Evolutionary conservation across 2,329 filamentous ascomycete genomes (phyloP).

Genomic region (Uncinocarpus reesii): DNA sequence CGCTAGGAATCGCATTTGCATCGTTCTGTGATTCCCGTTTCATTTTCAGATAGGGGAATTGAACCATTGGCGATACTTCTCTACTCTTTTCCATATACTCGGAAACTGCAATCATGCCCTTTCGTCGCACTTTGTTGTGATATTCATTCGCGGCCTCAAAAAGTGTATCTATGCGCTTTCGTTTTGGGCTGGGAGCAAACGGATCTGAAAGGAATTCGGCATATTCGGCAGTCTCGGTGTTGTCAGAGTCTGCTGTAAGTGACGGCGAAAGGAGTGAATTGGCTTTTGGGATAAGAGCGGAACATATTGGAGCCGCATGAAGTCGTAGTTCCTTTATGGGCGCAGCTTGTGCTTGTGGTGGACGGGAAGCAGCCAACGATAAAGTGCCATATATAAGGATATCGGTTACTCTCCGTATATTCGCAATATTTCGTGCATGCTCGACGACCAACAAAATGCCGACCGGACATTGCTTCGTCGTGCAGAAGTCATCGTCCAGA

Average conservation of each 20-base stretch:
- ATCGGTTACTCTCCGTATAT: constrained; percentile 24
- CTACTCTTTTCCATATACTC: constrained; percentile 29
- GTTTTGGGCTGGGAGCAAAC: constrained; percentile 33
- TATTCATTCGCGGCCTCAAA: constrained; percentile 35
- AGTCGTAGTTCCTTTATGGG: constrained; percentile 25
- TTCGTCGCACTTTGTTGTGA: constrained; percentile 33
- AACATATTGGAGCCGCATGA: constrained; percentile 31
- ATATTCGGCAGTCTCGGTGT: constrained; percentile 16
- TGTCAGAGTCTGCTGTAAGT: constrained; percentile 18
- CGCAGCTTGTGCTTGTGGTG: not conserved
- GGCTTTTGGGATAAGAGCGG: constrained; percentile 26
- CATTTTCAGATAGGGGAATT: constrained; percentile 24
- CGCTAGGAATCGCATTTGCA: not conserved
- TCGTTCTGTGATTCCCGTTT: constrained; percentile 26
- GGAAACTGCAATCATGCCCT: constrained; percentile 30
- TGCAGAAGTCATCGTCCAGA: constrained; percentile 16
- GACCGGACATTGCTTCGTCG: constrained; percentile 30
- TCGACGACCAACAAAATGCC: constrained; percentile 30
- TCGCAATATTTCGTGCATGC: constrained; percentile 16
- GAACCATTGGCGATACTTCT: constrained; percentile 24
- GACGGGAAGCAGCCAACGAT: constrained; percentile 11
- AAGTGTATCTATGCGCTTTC: constrained; percentile 35
- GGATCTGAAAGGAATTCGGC: constrained; percentile 32
- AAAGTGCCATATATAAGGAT: constrained; percentile 33
- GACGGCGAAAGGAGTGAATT: constrained; percentile 29